phyloP scores from a whole-genome alignment of 768 basidiomycete species.

The Macrocybe gigantea region DNA sequence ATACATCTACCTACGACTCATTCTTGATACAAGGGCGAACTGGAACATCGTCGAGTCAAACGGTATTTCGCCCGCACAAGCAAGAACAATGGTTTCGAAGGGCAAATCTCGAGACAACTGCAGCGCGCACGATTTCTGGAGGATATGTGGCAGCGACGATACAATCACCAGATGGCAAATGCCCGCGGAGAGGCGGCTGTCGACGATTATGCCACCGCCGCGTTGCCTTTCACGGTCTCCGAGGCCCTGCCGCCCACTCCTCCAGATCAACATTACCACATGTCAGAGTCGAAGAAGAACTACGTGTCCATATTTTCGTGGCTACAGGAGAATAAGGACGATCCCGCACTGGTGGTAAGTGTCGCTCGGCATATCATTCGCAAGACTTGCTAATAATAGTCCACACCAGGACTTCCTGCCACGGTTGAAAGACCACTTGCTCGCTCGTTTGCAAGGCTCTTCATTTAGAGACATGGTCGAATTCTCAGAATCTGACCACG shows the following conservation, averaged over 20 bases:
- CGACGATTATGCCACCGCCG: background rate
- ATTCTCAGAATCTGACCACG: conserved; percentile 5
- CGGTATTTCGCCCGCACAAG: conserved; percentile 23
- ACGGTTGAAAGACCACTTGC: background rate
- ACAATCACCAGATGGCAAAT: background rate
- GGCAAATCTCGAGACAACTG: conserved; percentile 17
- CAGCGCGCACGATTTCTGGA: conserved; percentile 8
- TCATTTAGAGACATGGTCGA: background rate
- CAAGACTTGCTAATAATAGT: background rate
- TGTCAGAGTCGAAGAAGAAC: conserved; percentile 17
- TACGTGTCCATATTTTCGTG: conserved; percentile 15
- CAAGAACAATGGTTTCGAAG: conserved; percentile 17
- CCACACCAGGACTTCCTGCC: background rate
- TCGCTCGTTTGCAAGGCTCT: background rate
- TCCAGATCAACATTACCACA: conserved; percentile 11
- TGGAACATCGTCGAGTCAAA: conserved; percentile 29
- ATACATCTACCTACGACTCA: background rate
- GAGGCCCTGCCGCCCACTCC: background rate
- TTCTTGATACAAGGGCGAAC: conserved; percentile 25
- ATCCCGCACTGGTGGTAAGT: background rate
- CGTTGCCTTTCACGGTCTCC: background rate
- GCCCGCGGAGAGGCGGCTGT: background rate
- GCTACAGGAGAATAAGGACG: conserved; percentile 1
- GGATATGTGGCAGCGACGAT: conserved; percentile 1
- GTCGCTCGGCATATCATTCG: background rate